Conservation (phyloP, 1,284 basidiomycete genomes). For the Fomes fomentarius region DNA sequence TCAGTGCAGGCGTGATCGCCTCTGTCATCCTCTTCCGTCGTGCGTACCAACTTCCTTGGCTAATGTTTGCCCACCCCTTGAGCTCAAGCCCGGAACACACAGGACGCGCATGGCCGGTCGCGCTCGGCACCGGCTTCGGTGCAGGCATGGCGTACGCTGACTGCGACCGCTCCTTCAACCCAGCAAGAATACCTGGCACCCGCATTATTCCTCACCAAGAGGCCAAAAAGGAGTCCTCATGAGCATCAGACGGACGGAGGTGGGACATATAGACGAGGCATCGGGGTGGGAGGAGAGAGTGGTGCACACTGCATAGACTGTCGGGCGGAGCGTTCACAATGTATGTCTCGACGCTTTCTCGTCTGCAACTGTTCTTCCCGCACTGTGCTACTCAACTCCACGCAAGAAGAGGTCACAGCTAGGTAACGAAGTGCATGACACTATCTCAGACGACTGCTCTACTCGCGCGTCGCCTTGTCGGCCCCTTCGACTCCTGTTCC, state of each 20-base stretch:
- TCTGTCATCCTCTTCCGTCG: conserved; percentile 95
- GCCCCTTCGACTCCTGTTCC: background rate
- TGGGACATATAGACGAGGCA: conserved; percentile 1
- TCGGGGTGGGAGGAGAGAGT: background rate
- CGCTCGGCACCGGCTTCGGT: conserved; percentile 91
- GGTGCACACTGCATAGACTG: conserved; percentile 14
- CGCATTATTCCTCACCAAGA: conserved; percentile 59
- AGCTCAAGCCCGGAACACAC: conserved; percentile 10
- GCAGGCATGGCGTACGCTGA: conserved; percentile 90
- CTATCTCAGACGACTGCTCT: background rate
- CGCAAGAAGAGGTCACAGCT: background rate
- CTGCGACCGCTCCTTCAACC: conserved; percentile 97
- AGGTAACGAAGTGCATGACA: background rate
- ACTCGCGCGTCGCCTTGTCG: background rate
- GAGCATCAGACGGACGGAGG: background rate
- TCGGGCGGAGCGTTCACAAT: conserved; percentile 13
- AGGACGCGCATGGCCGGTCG: conserved; percentile 98
- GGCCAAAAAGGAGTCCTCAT: conserved; percentile 26
- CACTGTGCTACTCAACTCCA: background rate
- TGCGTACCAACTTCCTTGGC: conserved; percentile 53
- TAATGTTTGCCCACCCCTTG: background rate
- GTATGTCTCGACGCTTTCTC: conserved; percentile 20
- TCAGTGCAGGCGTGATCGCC: conserved; percentile 91
- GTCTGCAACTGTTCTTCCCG: background rate
- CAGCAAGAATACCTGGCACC: conserved; percentile 89